Base-by-base conservation (phyloP, 352 stramenopile species). In the Phytophthora constricta region DNA sequence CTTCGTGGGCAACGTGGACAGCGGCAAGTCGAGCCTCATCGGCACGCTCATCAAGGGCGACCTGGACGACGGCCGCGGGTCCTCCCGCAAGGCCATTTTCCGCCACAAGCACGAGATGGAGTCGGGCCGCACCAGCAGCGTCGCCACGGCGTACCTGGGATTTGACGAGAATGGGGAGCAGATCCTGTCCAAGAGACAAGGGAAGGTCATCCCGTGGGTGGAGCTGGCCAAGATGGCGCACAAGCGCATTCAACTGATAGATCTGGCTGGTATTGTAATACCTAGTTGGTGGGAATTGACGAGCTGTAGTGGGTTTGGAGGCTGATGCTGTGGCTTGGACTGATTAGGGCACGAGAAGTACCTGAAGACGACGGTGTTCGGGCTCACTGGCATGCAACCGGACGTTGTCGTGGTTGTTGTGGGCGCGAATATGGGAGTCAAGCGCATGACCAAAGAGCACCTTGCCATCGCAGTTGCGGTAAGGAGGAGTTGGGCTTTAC, bases 361-460 rank as follows among this genome's bases (percentile, higher is more conserved):
- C 79, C 84, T 99, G 37, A 99, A 99, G 84, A 99, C 98, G 34
- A 99, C 97, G 17, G 98, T 99, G 47, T 99, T 99, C 82, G 97
- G 98, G 7, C 92, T 99, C 27, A 99, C 96, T 13, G 96, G 93
- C 26, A 98, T 98, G 80, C 94, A 98, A 68, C 95, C 96, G 5
- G 96, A 99, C 78, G 97, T 98, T 56, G 91, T 95, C 9, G 81
- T 99, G 2, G 95, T 99, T 19, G 85, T 99, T 0, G 82, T 98
- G 2, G 95, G 95, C 16, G 90, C 90, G 31, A 98, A 98, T 73
- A 98, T 97, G 93, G 93, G 94, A 65, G 93, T 98, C 34, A 97
- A 98, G 81, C 78, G 89, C 49, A 98, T 98, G 93, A 98, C 93
- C 5, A 91, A 94, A 65, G 94, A 98, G 70, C 95, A 98, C 65